These are phyloP conservation scores for Nyssa sinensis DNA, from an alignment of 148 eudicot genomes.

Conservation along the genomic window DNA sequence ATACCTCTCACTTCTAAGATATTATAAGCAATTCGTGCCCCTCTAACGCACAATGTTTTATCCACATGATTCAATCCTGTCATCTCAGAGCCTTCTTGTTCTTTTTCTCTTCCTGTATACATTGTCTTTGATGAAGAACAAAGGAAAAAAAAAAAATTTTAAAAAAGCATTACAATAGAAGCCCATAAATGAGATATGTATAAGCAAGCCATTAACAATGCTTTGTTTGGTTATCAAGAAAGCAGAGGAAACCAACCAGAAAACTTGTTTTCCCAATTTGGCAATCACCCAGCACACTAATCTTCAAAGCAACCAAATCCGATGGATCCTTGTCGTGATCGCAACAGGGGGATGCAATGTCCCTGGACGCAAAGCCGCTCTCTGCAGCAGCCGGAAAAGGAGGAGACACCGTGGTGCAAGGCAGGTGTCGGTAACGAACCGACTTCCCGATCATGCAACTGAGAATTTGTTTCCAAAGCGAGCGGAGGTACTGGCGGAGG, in stretches of 20 bases:
- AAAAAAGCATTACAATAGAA: too few species aligned
- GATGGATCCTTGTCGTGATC: too few species aligned
- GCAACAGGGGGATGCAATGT: too few species aligned
- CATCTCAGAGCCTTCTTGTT: slow-evolving; percentile 12
- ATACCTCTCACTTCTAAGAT: slow-evolving; percentile 50
- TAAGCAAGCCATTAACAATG: too few species aligned
- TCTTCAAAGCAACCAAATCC: slow-evolving; percentile 59
- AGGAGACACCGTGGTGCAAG: slow-evolving; percentile 9
- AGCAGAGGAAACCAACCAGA: slow-evolving; percentile 23
- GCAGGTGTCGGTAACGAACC: slow-evolving; percentile 28
- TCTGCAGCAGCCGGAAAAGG: not conserved
- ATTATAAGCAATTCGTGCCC: slow-evolving; percentile 40
- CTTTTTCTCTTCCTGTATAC: slow-evolving; percentile 38
- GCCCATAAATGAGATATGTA: not conserved
- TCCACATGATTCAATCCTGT: slow-evolving; percentile 37
- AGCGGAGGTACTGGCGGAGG: slow-evolving; percentile 24
- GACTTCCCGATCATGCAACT: slow-evolving; percentile 21
- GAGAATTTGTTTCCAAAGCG: slow-evolving; percentile 26
- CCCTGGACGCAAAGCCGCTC: not conserved
- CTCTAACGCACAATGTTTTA: slow-evolving; percentile 37
- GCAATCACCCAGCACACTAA: slow-evolving; percentile 62
- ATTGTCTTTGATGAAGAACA: slow-evolving; percentile 27
- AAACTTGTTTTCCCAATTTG: slow-evolving; percentile 63
- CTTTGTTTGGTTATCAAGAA: slow-evolving; percentile 3
- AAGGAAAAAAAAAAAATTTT: not conserved